Percentiles rank a stretch among this genome's conserved stretches.
Conservation (phyloP, 176 grass and related monocot species). For the Rhynchospora pubera region DNA sequence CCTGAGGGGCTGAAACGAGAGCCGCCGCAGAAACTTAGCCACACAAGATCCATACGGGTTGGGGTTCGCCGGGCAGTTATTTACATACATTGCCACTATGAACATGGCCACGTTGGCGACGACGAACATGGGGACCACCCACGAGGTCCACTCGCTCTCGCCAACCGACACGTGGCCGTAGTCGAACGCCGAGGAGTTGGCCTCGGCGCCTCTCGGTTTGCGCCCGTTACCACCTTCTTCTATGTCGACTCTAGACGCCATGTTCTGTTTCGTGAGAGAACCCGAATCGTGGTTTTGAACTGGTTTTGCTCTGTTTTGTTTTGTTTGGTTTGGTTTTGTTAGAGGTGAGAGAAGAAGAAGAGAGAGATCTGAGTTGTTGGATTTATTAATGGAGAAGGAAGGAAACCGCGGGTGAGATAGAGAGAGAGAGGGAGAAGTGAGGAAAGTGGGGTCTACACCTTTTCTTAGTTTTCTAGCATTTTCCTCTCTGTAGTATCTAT, state of each 20-base stretch:
- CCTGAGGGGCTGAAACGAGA: constrained; percentile 76
- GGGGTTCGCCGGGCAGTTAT: constrained; percentile 74
- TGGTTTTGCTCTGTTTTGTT: too few species aligned
- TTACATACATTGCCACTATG: constrained; percentile 76
- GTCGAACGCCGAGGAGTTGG: background rate
- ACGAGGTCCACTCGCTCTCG: constrained; percentile 74
- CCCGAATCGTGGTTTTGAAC: too few species aligned
- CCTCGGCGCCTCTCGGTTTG: constrained; percentile 15
- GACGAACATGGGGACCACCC: constrained; percentile 60
- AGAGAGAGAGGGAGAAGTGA: background rate
- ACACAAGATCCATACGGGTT: constrained; percentile 39
- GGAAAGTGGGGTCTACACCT: background rate
- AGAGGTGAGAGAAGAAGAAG: too few species aligned
- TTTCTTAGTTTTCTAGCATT: background rate
- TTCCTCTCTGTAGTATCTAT: background rate
- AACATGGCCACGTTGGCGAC: constrained; percentile 64
- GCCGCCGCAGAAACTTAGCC: constrained; percentile 57
- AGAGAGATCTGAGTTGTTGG: constrained; percentile 7
- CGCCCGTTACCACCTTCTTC: constrained; percentile 32
- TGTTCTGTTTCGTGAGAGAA: background rate
- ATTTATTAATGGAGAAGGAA: background rate
- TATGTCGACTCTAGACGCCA: constrained; percentile 41
- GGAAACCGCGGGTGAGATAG: background rate
- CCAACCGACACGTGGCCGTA: constrained; percentile 27
- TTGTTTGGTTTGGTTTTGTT: too few species aligned